These are phyloP conservation scores for Talaromyces nanjingensis DNA, from an alignment of 495 filamentous ascomycete genomes.

Conservation along the genomic window DNA sequence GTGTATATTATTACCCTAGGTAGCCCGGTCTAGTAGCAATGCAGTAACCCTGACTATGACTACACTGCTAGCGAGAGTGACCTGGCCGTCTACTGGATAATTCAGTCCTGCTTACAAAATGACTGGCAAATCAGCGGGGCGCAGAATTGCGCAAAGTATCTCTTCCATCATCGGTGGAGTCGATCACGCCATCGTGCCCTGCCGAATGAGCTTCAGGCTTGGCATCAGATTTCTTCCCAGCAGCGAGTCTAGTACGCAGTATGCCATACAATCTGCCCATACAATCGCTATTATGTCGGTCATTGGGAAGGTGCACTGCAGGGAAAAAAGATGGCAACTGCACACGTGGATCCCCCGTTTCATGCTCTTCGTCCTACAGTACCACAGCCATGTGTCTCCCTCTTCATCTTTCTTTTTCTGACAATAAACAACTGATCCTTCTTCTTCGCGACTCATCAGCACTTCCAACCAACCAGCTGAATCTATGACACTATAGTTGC, in stretches of 20 bases:
- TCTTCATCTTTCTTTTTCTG: background rate
- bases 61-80: background rate
- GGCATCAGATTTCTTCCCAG: background rate
- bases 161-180: constrained; percentile 6
- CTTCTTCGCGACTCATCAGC: background rate
- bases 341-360: background rate
- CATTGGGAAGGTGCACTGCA: background rate
- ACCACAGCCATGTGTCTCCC: background rate
- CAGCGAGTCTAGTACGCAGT: too few relatives aligned
- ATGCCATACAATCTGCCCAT: background rate
- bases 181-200: constrained; percentile 1
- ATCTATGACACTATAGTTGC: background rate
- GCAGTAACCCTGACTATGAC: background rate
- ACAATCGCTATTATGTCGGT: background rate
- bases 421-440: too few relatives aligned
- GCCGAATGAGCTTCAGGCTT: constrained; percentile 5
- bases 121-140: background rate
- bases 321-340: background rate
- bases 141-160: background rate
- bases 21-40: background rate
- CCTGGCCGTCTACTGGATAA: background rate
- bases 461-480: background rate
- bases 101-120: background rate
- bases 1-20: background rate
- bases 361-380: background rate